Conservation (phyloP, 73 alveolate species). For the Loxodes magnus region DNA sequence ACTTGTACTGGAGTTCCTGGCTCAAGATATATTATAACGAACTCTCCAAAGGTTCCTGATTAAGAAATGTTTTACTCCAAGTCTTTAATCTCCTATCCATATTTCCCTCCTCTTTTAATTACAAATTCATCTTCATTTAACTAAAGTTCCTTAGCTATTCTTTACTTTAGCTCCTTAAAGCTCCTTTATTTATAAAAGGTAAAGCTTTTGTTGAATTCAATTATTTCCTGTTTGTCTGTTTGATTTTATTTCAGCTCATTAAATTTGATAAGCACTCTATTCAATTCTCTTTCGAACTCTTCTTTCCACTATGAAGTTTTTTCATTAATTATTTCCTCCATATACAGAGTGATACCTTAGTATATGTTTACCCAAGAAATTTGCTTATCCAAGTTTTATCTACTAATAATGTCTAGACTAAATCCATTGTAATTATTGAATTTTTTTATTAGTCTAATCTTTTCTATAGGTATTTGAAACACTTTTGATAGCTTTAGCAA, state of each 20-base stretch:
- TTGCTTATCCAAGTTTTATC: neutral
- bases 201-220: neutral
- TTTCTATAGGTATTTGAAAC: too few relatives aligned
- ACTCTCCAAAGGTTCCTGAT: too few relatives aligned
- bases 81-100: neutral
- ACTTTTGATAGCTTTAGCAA: too few relatives aligned
- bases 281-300: neutral
- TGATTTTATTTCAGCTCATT: neutral
- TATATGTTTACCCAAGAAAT: neutral
- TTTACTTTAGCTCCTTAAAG: neutral
- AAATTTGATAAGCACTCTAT: neutral
- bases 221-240: neutral
- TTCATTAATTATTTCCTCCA: neutral
- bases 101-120: constrained; percentile 7
- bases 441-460: neutral
- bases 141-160: neutral
- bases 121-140: neutral
- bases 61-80: too few relatives aligned
- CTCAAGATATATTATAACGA: neutral
- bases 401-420: too few relatives aligned
- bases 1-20: neutral
- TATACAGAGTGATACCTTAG: neutral
- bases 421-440: too few relatives aligned
- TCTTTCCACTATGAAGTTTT: neutral
- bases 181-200: neutral